A percentile compares a stretch with the other conserved stretches of the same genome.
Conservation (phyloP, 139 green algal genomes). For the Chlorella sp. region DNA sequence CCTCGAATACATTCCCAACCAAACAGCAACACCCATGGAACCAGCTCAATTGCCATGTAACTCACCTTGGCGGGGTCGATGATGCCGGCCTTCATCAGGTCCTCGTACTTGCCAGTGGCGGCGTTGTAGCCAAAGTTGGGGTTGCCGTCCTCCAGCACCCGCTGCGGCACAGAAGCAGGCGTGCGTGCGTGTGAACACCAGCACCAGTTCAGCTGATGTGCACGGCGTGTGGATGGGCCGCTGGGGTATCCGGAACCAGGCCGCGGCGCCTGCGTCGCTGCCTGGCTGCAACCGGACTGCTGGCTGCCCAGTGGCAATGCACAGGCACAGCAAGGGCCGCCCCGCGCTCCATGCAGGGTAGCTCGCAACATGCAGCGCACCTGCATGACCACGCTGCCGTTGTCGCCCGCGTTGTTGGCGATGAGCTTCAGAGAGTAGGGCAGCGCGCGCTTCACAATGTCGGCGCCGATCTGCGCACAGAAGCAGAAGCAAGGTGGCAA, state of each 20-base stretch:
- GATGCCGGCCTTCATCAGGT: constrained; percentile 97
- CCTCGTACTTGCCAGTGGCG: constrained; percentile 90
- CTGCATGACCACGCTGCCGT: constrained; percentile 96
- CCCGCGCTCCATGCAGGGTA: too few species aligned
- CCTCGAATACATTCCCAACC: too few species aligned
- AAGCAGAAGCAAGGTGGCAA: too few species aligned
- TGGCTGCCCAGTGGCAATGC: too few species aligned
- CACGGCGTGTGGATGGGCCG: too few species aligned
- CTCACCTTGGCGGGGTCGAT: constrained; percentile 99
- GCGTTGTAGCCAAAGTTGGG: constrained; percentile 98
- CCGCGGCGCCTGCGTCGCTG: too few species aligned
- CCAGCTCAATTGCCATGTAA: neutral
- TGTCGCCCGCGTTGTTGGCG: constrained; percentile 96
- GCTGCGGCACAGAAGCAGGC: constrained; percentile 72
- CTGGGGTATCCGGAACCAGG: too few species aligned
- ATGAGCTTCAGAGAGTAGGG: constrained; percentile 95
- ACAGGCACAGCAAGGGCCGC: too few species aligned
- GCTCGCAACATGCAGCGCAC: neutral
- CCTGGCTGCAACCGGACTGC: too few species aligned
- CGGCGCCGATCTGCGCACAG: constrained; percentile 83
- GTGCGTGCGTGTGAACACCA: too few species aligned
- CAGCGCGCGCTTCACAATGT: constrained; percentile 97
- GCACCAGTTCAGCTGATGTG: too few species aligned
- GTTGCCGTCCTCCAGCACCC: constrained; percentile 95
- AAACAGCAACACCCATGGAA: too few species aligned